phyloP scores from a whole-genome alignment of 1,284 basidiomycete genomes.

The Prillingera fragicola region DNA sequence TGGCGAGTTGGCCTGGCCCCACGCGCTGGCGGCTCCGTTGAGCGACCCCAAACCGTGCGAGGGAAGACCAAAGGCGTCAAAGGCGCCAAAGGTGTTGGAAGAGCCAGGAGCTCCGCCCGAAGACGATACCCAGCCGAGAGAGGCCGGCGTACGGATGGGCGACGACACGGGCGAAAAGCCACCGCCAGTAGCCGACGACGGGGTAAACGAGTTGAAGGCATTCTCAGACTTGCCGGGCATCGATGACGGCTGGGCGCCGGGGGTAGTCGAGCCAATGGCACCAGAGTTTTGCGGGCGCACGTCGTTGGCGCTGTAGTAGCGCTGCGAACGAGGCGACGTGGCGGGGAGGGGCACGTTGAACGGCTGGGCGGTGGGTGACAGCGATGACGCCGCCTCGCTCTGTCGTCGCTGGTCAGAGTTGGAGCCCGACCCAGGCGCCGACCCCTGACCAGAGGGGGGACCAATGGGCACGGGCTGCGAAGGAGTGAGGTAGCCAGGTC shows the following conservation, averaged over 20 bases:
- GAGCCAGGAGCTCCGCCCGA: conserved; percentile 9
- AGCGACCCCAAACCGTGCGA: conserved; percentile 15
- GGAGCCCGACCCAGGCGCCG: not conserved
- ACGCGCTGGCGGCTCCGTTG: conserved; percentile 37
- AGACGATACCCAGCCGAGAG: conserved; percentile 33
- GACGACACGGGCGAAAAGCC: conserved; percentile 36
- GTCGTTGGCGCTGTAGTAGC: conserved; percentile 22
- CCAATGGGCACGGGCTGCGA: conserved; percentile 16
- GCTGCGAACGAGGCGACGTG: conserved; percentile 33
- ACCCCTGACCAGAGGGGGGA: conserved; percentile 5
- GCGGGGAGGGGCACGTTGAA: conserved; percentile 35
- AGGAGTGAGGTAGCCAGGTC: not conserved
- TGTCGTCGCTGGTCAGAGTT: conserved; percentile 5
- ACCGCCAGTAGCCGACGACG: conserved; percentile 8
- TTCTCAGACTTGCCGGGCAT: conserved; percentile 5
- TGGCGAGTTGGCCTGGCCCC: conserved; percentile 18
- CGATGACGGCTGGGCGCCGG: not conserved
- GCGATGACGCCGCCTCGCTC: conserved; percentile 21
- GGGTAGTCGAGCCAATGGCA: not conserved
- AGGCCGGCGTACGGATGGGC: conserved; percentile 37
- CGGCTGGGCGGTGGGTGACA: conserved; percentile 43
- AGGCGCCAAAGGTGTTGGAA: conserved; percentile 10
- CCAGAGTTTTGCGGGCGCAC: conserved; percentile 5
- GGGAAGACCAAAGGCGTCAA: conserved; percentile 19
- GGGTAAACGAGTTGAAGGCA: conserved; percentile 14